phyloP scores from a whole-genome alignment of 2,329 filamentous ascomycete species.

The Xylaria sp. region DNA sequence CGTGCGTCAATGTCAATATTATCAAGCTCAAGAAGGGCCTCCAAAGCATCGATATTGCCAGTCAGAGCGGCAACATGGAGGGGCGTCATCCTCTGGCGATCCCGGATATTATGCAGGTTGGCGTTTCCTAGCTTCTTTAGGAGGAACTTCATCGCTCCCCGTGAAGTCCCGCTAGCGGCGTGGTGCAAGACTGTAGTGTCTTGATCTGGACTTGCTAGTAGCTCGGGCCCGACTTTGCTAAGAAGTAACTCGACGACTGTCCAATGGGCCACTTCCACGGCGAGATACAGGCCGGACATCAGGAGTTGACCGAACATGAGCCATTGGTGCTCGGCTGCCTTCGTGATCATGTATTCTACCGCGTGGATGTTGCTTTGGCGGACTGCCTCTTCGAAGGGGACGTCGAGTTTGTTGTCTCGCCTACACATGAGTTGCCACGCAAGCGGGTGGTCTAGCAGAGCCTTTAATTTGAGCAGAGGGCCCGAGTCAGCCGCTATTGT shows the following conservation, averaged over 20 bases:
- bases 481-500: slow-evolving; percentile 20
- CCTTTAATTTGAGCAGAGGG: slow-evolving; percentile 21
- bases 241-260: slow-evolving; percentile 26
- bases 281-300: slow-evolving; percentile 22
- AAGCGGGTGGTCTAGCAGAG: slow-evolving; percentile 21
- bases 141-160: slow-evolving; percentile 23
- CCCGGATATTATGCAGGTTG: slow-evolving; percentile 16
- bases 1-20: slow-evolving; percentile 17
- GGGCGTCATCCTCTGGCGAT: slow-evolving; percentile 13
- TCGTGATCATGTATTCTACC: slow-evolving; percentile 18
- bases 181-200: slow-evolving; percentile 24
- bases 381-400: slow-evolving; percentile 27
- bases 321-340: slow-evolving; percentile 17
- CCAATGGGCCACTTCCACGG: slow-evolving; percentile 25
- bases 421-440: slow-evolving; percentile 24
- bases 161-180: slow-evolving; percentile 23
- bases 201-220: slow-evolving; percentile 11
- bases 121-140: slow-evolving; percentile 14
- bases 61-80: slow-evolving; percentile 24
- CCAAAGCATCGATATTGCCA: slow-evolving; percentile 24
- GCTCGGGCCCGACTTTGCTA: slow-evolving; percentile 15
- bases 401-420: slow-evolving; percentile 21
- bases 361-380: slow-evolving; percentile 27
- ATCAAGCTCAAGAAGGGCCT: slow-evolving; percentile 20
- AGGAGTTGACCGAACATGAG: slow-evolving; percentile 22